Percentiles rank a stretch among this genome's conserved stretches.
phyloP scores from a whole-genome alignment of 2,329 filamentous ascomycete species.

The Exophiala oligosperma region DNA sequence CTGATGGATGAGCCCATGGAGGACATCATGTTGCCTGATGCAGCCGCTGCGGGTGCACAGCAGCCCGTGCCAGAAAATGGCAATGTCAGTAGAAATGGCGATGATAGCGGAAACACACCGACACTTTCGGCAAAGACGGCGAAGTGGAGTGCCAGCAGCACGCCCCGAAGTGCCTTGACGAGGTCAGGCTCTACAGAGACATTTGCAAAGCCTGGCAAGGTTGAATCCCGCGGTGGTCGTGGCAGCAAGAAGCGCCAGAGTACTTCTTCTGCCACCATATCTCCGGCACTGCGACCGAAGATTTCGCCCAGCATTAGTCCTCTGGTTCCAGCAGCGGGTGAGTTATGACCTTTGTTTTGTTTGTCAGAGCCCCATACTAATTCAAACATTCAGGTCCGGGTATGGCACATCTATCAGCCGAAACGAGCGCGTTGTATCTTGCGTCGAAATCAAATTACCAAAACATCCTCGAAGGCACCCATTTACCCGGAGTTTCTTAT shows the following conservation, averaged over 20 bases:
- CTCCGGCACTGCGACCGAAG: conserved; percentile 80
- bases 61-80: conserved; percentile 51
- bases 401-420: conserved; percentile 50
- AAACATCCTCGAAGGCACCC: conserved; percentile 91
- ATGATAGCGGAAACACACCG: conserved; percentile 56
- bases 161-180: conserved; percentile 28
- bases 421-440: conserved; percentile 70
- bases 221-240: conserved; percentile 40
- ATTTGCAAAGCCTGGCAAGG: conserved; percentile 32
- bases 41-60: conserved; percentile 54
- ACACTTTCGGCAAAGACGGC: conserved; percentile 65
- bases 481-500: conserved; percentile 85
- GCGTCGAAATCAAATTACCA: conserved; percentile 98
- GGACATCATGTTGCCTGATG: conserved; percentile 72
- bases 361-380: conserved; percentile 11
- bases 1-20: conserved; percentile 57
- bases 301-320: conserved; percentile 97
- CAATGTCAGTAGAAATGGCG: conserved; percentile 43
- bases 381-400: conserved; percentile 9
- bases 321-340: conserved; percentile 70
- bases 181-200: conserved; percentile 40
- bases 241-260: conserved; percentile 69
- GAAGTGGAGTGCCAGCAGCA: conserved; percentile 57
- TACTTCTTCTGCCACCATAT: conserved; percentile 71
- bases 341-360: conserved; percentile 37